These are phyloP conservation scores for Boletus rex-veris DNA, from an alignment of 768 basidiomycete species.

Conservation along the genomic window DNA sequence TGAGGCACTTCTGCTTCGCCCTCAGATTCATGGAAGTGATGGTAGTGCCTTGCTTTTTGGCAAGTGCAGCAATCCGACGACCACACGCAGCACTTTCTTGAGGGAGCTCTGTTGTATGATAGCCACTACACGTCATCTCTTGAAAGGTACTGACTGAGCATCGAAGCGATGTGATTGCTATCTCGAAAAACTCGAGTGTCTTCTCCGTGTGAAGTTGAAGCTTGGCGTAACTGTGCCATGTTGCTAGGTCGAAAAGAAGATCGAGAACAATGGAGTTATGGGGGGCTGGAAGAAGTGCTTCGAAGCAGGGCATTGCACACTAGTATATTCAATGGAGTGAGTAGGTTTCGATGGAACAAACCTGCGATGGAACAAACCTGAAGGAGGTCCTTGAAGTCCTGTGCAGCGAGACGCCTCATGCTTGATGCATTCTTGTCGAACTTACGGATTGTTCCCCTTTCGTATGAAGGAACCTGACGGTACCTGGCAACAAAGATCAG, in stretches of 20 bases:
- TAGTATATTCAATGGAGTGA: neutral
- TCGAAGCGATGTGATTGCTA: neutral
- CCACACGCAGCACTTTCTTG: neutral
- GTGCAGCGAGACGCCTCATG: constrained; percentile 34
- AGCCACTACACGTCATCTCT: neutral
- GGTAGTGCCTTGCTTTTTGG: neutral
- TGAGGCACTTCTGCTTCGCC: neutral
- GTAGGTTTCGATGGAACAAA: too few species aligned
- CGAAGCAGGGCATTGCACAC: constrained; percentile 10
- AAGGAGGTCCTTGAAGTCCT: constrained; percentile 38
- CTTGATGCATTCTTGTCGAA: constrained; percentile 27
- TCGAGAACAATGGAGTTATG: neutral
- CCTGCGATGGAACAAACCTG: neutral
- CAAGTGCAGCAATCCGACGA: too few species aligned
- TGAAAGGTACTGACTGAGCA: neutral
- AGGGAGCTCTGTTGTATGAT: neutral
- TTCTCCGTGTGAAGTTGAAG: neutral
- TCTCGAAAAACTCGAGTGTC: neutral
- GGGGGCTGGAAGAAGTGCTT: neutral
- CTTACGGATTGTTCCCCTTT: neutral
- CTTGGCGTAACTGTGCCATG: constrained; percentile 1
- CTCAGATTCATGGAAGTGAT: neutral
- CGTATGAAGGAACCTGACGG: neutral
- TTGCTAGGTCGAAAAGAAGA: too few species aligned
- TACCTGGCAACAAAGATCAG: neutral